Evolutionary conservation across 129 eudicot species (phyloP).

Genomic region (Helichrysum umbraculigerum): DNA sequence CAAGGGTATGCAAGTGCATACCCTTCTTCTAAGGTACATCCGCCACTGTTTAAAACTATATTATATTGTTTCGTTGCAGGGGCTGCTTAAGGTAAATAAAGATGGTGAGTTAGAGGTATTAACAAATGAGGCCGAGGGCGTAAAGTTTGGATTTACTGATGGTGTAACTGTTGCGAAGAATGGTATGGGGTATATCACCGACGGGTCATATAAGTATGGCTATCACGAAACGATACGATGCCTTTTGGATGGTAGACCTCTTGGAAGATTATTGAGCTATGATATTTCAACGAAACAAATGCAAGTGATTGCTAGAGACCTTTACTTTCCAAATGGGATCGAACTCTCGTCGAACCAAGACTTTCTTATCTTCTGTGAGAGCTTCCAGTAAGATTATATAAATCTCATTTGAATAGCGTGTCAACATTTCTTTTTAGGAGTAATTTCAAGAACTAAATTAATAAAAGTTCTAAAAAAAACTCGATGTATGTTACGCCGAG

Average conservation of each 20-base stretch:
- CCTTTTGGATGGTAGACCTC: constrained; percentile 45
- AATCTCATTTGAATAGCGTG: background rate
- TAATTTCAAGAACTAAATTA: too few relatives aligned
- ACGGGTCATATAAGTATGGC: constrained; percentile 12
- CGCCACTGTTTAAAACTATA: too few relatives aligned
- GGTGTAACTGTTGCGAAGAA: constrained; percentile 26
- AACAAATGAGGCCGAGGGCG: constrained; percentile 27
- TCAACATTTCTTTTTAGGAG: background rate
- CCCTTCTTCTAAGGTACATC: too few relatives aligned
- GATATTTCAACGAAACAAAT: constrained; percentile 60
- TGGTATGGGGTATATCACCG: constrained; percentile 30
- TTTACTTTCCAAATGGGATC: constrained; percentile 81
- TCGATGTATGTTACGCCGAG: too few relatives aligned
- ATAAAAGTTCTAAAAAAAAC: too few relatives aligned
- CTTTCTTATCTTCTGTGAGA: constrained; percentile 72
- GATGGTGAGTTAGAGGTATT: constrained; percentile 26
- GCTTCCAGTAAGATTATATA: constrained; percentile 44
- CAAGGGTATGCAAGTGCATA: too few relatives aligned
- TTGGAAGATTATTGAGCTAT: constrained; percentile 72
- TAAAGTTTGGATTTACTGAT: constrained; percentile 13
- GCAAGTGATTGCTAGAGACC: constrained; percentile 51
- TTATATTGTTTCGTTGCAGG: constrained; percentile 16
- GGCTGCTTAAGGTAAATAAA: constrained; percentile 21
- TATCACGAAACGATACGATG: background rate
- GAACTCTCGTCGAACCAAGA: constrained; percentile 64